Base-by-base conservation (phyloP, 169 alveolate species). In the Neospora caninum region DNA sequence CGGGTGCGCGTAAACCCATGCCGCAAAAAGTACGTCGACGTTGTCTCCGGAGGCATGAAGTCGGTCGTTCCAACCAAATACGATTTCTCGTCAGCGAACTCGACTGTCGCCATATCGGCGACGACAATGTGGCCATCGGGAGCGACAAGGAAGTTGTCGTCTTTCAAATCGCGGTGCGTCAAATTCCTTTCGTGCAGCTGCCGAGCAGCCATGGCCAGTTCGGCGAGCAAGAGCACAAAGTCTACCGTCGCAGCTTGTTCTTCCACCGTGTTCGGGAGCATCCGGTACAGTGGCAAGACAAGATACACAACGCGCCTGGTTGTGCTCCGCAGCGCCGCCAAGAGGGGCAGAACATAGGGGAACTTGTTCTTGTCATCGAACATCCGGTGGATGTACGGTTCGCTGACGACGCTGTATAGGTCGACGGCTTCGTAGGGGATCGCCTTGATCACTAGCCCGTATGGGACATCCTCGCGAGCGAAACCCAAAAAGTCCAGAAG, bases 351-450 rank as follows among this genome's bases (percentile, higher is more conserved):
- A 22, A 78, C 39, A 10, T 16, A 20, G 20, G 86, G 86, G 31
- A 78, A 78, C 45, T 78, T 78, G 18, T 2, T 9, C 86, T 13
- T 6, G 86, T 78, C 86, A 4, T 20, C 86, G 45, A 78, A 20
- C 86, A 78, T 78, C n/a, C 86, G 86, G 45, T 78, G 86, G 39
- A 78, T n/a, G n/a, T 78, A 78, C 86, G 49, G 29, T 25, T 78
- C 86, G 20, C 9, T 22, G 22, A 78, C n/a, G 29, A 25, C 7
- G 20, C 1, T 1, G 45, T 78, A 78, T 10, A 78, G 10, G 45
- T 78, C 86, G 29, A 78, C 2, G 29, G 42, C 39, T 7, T n/a
- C 86, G 45, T 29, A 38, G 29, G 86, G 86, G 0, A 36, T 78
- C 86, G 45, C 45, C 86, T 78, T 78, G 86, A 78, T 78, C 27